Evolutionary conservation across 2,329 filamentous ascomycete genomes (phyloP).

Genomic region (Fusarium sp.): DNA sequence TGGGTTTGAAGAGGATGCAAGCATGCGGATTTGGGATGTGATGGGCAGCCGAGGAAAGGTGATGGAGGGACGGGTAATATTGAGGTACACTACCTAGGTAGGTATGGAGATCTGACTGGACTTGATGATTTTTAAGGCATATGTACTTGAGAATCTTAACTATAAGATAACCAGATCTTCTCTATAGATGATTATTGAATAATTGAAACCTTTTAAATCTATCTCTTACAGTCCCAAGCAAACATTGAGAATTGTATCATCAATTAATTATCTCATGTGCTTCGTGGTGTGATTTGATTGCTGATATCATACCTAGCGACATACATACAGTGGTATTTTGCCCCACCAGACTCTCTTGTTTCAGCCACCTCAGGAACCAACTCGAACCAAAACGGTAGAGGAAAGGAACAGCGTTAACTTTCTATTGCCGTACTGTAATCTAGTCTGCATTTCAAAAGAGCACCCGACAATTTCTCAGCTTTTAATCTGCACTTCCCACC

Average conservation of each 20-base stretch:
- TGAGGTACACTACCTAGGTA: background rate
- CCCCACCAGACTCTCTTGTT: conserved; percentile 18
- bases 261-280: conserved; percentile 1
- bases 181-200: background rate
- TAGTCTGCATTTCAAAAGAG: background rate
- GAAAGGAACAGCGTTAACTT: background rate
- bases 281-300: conserved; percentile 31
- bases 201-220: no score
- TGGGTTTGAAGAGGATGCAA: conserved; percentile 41
- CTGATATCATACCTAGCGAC: conserved; percentile 19
- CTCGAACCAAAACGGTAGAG: conserved; percentile 4
- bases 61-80: conserved; percentile 17
- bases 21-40: conserved; percentile 28
- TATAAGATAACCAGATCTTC: background rate
- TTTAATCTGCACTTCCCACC: conserved; percentile 14
- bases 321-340: conserved; percentile 16
- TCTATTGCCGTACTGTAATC: background rate
- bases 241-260: background rate
- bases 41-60: conserved; percentile 17
- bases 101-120: background rate
- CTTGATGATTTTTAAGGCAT: background rate
- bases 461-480: conserved; percentile 13
- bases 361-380: conserved; percentile 28
- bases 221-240: background rate
- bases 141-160: background rate